phyloP scores from a whole-genome alignment of 2,329 filamentous ascomycete genomes.

The Pyrenophora graminea region DNA sequence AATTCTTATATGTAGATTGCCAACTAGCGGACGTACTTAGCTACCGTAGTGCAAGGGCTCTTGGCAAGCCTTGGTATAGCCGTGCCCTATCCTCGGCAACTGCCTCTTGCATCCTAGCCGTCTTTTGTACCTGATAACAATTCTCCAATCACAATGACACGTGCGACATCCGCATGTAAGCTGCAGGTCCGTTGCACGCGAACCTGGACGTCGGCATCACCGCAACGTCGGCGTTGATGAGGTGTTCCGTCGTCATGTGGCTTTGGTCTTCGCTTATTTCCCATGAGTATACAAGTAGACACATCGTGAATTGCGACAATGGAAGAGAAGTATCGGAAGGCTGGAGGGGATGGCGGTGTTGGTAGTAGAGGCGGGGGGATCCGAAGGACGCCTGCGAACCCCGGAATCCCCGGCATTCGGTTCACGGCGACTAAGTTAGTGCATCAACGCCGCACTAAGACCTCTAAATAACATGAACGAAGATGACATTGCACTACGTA shows the following conservation, averaged over 20 bases:
- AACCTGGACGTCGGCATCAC: constrained; percentile 23
- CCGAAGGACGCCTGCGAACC: constrained; percentile 1
- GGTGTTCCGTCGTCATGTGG: constrained; percentile 10
- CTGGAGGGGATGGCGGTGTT: too few relatives aligned
- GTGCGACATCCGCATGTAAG: constrained; percentile 21
- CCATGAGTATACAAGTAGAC: too few relatives aligned
- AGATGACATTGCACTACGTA: background rate
- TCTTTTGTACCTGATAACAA: constrained; percentile 28
- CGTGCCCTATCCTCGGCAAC: constrained; percentile 32
- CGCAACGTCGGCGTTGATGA: background rate
- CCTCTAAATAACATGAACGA: background rate
- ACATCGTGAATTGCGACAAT: too few relatives aligned
- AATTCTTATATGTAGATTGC: constrained; percentile 20
- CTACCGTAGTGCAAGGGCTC: background rate
- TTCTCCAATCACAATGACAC: constrained; percentile 34
- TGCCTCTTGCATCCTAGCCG: constrained; percentile 26
- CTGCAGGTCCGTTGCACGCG: constrained; percentile 6
- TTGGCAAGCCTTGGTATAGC: constrained; percentile 24
- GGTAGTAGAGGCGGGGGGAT: background rate
- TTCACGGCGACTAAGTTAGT: background rate
- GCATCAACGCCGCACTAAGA: background rate
- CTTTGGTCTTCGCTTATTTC: constrained; percentile 1
- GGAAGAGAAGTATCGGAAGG: too few relatives aligned
- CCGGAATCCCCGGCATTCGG: constrained; percentile 7
- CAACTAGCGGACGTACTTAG: constrained; percentile 13